Base-by-base conservation (phyloP, 176 grass and related monocot genomes). In the Cymbopogon citratus region DNA sequence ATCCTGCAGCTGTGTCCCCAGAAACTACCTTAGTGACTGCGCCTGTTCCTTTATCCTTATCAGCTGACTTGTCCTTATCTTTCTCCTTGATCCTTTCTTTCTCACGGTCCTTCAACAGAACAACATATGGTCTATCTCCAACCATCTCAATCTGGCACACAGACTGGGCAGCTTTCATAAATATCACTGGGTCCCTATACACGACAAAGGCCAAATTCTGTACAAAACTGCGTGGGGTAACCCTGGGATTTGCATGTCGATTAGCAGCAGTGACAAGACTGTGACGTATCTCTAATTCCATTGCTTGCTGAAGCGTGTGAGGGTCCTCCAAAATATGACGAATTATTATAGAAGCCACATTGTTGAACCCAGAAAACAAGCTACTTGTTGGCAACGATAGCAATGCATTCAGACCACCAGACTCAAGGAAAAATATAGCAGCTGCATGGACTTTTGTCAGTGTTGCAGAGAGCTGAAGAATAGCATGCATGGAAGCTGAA, bases 241-340 rank as follows among this genome's bases (percentile, higher is more conserved):
- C 86, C 74, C 96, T 90, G 35, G 91, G 78, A 86, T 91, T 99
- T 85, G 90, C 86, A 80, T 91, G 93, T 51, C 96, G 88, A 77
- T 86, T 99, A 81, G 93, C 84, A 64, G 91, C 93, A 2, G 89
- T 93, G 73, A 93, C 84, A 79, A 99, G 91, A 81, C 82, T 93
- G 39, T 95, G 93, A 21, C 96, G 96, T 86, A 99, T 99, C 83
- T 99, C 96, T 68, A 95, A 88, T 72, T 99, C 96, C 96, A 99
- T 99, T 69, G 96, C 93, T 85, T 93, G 96, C 93, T 99, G 96
- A 87, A 99, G 92, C 26, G 96, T 99, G 75, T 93, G 88, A 15
- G 96, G 91, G 78, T 99, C 96, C 81, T 99, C 96, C 74, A 99
- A 89, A 88, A 99, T 95, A 77, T 99, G 96, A 11, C 92, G 92